A percentile compares a stretch with the other conserved stretches of the same genome.
These are phyloP conservation scores for Bryoerythrophyllum caledonicum DNA, from an alignment of 225 moss, liverwort and hornwort species.

Conservation along the genomic window DNA sequence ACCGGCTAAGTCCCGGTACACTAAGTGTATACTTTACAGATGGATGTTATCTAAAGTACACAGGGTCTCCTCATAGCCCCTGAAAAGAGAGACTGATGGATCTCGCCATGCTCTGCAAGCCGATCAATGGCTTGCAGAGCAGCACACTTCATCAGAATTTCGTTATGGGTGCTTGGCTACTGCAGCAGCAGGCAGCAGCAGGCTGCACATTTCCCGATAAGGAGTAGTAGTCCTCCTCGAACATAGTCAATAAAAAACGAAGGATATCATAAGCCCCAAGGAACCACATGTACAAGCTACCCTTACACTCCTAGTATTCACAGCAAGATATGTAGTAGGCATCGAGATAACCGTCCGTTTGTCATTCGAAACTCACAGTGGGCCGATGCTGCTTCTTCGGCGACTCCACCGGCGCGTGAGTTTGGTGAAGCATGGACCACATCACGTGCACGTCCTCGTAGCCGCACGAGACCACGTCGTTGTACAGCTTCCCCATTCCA, in stretches of 20 bases:
- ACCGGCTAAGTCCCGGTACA: constrained; percentile 27
- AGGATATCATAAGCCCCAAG: constrained; percentile 36
- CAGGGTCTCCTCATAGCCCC: constrained; percentile 40
- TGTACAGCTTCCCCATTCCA: constrained; percentile 75
- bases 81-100: constrained; percentile 38
- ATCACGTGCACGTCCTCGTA: constrained; percentile 77
- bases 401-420: constrained; percentile 46
- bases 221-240: constrained; percentile 57
- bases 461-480: constrained; percentile 66
- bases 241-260: constrained; percentile 41
- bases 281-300: constrained; percentile 45
- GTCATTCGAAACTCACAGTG: constrained; percentile 48
- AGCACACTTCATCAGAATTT: constrained; percentile 44
- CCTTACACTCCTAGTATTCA: constrained; percentile 50
- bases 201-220: constrained; percentile 60
- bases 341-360: constrained; percentile 26
- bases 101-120: constrained; percentile 52
- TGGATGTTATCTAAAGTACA: constrained; percentile 40
- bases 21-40: constrained; percentile 54
- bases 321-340: constrained; percentile 36
- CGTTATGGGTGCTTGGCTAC: constrained; percentile 52
- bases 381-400: constrained; percentile 37
- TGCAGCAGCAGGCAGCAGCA: constrained; percentile 28
- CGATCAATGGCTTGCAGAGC: constrained; percentile 39
- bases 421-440: constrained; percentile 77